Conservation (phyloP, 2,329 filamentous ascomycete species). For the Colletotrichum tropicale region DNA sequence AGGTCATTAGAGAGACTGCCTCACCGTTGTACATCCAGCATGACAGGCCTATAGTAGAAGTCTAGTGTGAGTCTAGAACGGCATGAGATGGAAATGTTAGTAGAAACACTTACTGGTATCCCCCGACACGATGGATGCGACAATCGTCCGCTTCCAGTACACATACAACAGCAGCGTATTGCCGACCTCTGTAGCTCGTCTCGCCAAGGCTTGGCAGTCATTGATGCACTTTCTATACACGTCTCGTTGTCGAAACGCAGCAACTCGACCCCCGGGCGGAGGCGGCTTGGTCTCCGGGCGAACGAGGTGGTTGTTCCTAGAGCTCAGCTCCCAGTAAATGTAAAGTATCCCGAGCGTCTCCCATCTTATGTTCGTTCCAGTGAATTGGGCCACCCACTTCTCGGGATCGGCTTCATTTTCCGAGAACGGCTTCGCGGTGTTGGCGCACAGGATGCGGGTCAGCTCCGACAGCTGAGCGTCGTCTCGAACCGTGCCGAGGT, state of each 20-base stretch:
- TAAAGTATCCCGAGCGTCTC: conserved; percentile 18
- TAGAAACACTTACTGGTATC: conserved; percentile 39
- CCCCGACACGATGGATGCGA: conserved; percentile 41
- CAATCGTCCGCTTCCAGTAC: conserved; percentile 33
- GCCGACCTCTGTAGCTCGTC: conserved; percentile 23
- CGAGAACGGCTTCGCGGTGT: conserved; percentile 14
- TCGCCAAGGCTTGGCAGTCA: conserved; percentile 37
- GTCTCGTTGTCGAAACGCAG: conserved; percentile 17
- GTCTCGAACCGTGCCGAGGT: conserved; percentile 20
- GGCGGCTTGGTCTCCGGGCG: conserved; percentile 19
- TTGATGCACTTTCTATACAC: conserved; percentile 32
- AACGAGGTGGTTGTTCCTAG: not conserved
- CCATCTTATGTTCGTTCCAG: not conserved
- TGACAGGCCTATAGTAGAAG: conserved; percentile 30
- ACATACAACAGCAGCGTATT: conserved; percentile 45
- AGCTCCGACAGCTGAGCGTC: not conserved
- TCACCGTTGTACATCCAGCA: conserved; percentile 43
- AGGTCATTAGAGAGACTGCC: conserved; percentile 37
- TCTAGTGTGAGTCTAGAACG: rapidly evolving
- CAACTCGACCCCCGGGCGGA: not conserved
- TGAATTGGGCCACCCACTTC: conserved; percentile 13
- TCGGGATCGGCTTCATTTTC: conserved; percentile 11
- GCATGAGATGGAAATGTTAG: rapidly evolving
- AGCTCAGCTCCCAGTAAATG: conserved; percentile 21
- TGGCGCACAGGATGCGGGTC: conserved; percentile 28